phyloP scores from a whole-genome alignment of 768 basidiomycete genomes.

The Kwoniella sp. region DNA sequence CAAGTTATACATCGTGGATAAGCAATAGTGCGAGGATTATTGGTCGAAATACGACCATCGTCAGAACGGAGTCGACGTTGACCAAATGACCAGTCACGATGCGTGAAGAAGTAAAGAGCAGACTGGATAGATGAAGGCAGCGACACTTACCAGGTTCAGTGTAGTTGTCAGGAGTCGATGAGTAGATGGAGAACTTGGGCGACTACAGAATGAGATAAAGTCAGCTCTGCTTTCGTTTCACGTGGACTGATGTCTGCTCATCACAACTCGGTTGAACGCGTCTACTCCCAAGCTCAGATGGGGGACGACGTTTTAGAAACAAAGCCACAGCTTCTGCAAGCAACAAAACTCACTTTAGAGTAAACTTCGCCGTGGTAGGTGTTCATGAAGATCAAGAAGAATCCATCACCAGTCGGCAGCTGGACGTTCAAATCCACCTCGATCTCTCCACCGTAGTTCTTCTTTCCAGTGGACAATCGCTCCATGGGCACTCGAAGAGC shows the following conservation, averaged over 20 bases:
- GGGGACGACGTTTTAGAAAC: no score
- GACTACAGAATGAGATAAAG: constrained; percentile 26
- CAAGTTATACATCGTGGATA: no score
- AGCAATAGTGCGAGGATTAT: constrained; percentile 4
- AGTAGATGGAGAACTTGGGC: constrained; percentile 47
- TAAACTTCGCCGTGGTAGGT: constrained; percentile 52
- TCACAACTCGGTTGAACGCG: no score
- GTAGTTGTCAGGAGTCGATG: constrained; percentile 45
- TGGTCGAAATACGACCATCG: no score
- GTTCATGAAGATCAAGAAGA: constrained; percentile 53
- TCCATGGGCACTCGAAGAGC: constrained; percentile 53
- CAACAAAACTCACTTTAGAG: constrained; percentile 30
- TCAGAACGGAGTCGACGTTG: no score
- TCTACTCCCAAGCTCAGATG: no score
- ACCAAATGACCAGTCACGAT: no score
- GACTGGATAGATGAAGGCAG: no score
- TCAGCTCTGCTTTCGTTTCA: constrained; percentile 4
- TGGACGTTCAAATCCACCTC: constrained; percentile 44
- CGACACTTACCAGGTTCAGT: constrained; percentile 33
- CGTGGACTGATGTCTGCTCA: no score
- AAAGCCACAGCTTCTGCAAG: no score
- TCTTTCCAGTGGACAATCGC: constrained; percentile 40
- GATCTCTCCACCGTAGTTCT: constrained; percentile 52
- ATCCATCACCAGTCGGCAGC: constrained; percentile 41
- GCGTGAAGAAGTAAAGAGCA: no score